Conservation (phyloP, 2,329 filamentous ascomycete genomes). For the Trichoderma gracile region DNA sequence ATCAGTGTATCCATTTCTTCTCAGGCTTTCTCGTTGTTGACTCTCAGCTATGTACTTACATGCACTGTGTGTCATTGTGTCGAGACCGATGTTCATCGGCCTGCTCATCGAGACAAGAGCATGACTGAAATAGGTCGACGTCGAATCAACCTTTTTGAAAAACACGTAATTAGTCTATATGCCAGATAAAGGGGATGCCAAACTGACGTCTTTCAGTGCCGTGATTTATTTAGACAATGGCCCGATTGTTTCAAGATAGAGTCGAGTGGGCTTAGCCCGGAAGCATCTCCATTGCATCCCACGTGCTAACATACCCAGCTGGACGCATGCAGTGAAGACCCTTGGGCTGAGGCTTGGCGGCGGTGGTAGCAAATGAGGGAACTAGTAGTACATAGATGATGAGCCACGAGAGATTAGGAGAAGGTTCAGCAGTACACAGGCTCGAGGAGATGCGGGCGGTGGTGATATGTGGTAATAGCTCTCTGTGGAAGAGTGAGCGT, state of each 20-base stretch:
- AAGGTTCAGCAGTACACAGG: too few species aligned
- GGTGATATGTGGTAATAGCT: too few species aligned
- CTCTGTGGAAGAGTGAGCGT: too few species aligned
- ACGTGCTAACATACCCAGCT: constrained; percentile 21
- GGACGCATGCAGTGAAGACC: not conserved
- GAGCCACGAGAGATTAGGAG: too few species aligned
- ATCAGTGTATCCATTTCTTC: too few species aligned
- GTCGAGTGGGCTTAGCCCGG: constrained; percentile 17
- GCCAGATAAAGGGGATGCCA: constrained; percentile 6
- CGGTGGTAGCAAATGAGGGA: constrained; percentile 6
- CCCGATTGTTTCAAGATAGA: constrained; percentile 18
- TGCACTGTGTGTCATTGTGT: not conserved
- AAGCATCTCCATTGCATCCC: constrained; percentile 16
- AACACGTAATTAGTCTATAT: too few species aligned
- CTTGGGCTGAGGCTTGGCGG: not conserved
- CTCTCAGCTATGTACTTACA: too few species aligned
- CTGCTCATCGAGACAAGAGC: not conserved
- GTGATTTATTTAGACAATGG: not conserved
- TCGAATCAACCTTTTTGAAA: constrained; percentile 2
- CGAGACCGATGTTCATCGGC: not conserved
- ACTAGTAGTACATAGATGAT: not conserved
- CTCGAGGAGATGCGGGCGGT: too few species aligned
- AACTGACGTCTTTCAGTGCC: constrained; percentile 10
- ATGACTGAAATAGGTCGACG: not conserved
- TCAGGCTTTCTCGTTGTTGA: too few species aligned